Evolutionary conservation across 1,284 basidiomycete species (phyloP).

Genomic region (Cutaneotrichosporon mucoides): DNA sequence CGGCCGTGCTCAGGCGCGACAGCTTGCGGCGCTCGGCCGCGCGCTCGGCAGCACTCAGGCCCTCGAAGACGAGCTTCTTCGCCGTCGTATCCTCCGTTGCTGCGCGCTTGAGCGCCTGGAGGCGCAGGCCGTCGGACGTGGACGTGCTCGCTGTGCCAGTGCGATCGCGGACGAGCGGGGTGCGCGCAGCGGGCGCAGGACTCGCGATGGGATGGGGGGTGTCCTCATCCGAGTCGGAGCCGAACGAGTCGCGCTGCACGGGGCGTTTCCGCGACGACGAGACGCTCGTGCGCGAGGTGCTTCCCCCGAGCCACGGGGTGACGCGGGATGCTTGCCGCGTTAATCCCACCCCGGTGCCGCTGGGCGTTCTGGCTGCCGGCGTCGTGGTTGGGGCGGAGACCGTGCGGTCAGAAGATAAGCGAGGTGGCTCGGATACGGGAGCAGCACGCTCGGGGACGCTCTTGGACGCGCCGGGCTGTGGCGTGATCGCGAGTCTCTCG

Average conservation of each 20-base stretch:
- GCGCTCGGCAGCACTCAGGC: conserved; percentile 30
- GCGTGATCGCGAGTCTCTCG: too few relatives aligned
- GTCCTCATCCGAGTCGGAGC: conserved; percentile 10
- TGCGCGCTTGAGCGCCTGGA: background rate
- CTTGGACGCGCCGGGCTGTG: too few relatives aligned
- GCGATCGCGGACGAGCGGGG: conserved; percentile 33
- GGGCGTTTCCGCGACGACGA: background rate
- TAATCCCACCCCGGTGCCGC: background rate
- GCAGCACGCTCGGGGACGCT: too few relatives aligned
- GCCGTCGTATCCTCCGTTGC: background rate
- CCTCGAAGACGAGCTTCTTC: conserved; percentile 23
- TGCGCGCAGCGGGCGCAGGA: background rate
- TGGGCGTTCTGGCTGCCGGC: background rate
- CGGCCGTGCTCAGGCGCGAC: conserved; percentile 24
- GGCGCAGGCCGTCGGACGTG: background rate
- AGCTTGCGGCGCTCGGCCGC: conserved; percentile 27
- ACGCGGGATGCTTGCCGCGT: conserved; percentile 10
- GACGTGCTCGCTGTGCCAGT: conserved; percentile 8
- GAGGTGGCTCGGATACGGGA: too few relatives aligned
- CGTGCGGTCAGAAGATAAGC: background rate
- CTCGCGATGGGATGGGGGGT: background rate
- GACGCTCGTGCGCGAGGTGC: background rate
- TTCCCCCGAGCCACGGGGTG: conserved; percentile 19
- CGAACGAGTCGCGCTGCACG: conserved; percentile 5
- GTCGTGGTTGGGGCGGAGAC: background rate